Base-by-base conservation (phyloP, 768 basidiomycete species). In the Solioccasus polychromus region DNA sequence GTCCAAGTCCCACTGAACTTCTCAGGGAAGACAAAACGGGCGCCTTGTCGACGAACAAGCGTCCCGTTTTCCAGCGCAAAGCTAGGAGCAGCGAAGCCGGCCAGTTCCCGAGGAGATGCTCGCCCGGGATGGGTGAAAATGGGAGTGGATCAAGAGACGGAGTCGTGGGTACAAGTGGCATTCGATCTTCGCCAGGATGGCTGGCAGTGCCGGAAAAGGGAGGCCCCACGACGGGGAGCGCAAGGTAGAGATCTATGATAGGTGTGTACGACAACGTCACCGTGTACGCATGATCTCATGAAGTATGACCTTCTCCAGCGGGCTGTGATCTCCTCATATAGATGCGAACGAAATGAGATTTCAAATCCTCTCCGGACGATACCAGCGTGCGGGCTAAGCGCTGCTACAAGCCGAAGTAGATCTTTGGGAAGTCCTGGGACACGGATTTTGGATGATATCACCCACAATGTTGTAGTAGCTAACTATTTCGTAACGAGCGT, bases 1-100 rank as follows among this genome's bases (percentile, higher is more conserved):
- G 76, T 2, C 79, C 82, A 25, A 87, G 85, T 53, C 85, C 87
- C 31, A 84, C 83, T 10, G 85, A 88, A 64, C 66, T 85, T 42
- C 63, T 70, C 44, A 82, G 76, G 60, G 79, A 85, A 64, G 79
- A 78, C 44, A 76, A 69, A 54, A 72, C 70, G 32, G 84, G 83
- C 3, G 78, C 76, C 26, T 61, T 74, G 41, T 68, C 75, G 43
- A 68, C 79, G 45, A 74, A 77, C 23, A 88, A 88, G 63, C 75
- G 84, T 30, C 84, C 83, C 26, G 88, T 83, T 50, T 68, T 83
- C 48, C 82, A 85, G 58, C 69, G 76, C 34, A 72, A 73, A 56
- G 35, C 30, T 11, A 42, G 35, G 12, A 44, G 42, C 30, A 49
- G 52, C 4, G 54, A 54, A n/a, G 50, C 34, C 8, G 39, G 32